phyloP scores from a whole-genome alignment of 495 filamentous ascomycete species.

The Aspergillus olivimuriae region DNA sequence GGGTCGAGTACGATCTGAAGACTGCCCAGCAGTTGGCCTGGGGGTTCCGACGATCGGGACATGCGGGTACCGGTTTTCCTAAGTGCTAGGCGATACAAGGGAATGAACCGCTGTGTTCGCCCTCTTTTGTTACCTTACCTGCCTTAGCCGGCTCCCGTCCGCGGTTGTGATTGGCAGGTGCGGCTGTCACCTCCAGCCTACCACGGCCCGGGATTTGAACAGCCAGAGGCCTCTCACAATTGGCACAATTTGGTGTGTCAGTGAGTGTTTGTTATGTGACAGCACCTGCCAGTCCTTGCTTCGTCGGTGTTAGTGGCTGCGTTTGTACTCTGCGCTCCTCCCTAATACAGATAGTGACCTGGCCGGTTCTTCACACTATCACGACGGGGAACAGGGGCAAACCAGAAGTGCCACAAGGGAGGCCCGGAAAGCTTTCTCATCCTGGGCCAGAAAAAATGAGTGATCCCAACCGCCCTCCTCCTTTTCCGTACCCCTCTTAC shows the following conservation, averaged over 20 bases:
- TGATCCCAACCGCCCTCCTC: constrained; percentile 19
- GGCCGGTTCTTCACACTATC: constrained; percentile 8
- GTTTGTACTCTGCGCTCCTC: not conserved
- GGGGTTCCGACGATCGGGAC: too few relatives aligned
- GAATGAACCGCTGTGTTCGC: not conserved
- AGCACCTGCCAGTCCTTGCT: constrained; percentile 1
- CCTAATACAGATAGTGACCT: too few relatives aligned
- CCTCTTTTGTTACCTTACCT: too few relatives aligned
- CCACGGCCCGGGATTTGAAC: constrained; percentile 19
- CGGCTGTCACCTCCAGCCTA: constrained; percentile 35
- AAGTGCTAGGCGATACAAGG: not conserved
- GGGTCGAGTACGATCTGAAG: too few relatives aligned
- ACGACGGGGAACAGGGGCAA: constrained; percentile 8
- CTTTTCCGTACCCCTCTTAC: constrained; percentile 13
- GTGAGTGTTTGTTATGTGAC: constrained; percentile 6
- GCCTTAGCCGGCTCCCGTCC: constrained; percentile 11
- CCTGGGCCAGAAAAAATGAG: constrained; percentile 21
- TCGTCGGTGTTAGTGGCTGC: not conserved
- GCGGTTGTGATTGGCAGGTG: constrained; percentile 10
- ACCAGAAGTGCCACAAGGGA: too few relatives aligned
- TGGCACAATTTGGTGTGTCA: constrained; percentile 7
- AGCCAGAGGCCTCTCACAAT: constrained; percentile 10
- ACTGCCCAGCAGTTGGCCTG: too few relatives aligned
- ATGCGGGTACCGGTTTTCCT: too few relatives aligned
- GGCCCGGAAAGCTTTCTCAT: constrained; percentile 5